Evolutionary conservation across 805 yeast species (phyloP).

Genomic region (Zygosaccharomyces pseudorouxii): DNA sequence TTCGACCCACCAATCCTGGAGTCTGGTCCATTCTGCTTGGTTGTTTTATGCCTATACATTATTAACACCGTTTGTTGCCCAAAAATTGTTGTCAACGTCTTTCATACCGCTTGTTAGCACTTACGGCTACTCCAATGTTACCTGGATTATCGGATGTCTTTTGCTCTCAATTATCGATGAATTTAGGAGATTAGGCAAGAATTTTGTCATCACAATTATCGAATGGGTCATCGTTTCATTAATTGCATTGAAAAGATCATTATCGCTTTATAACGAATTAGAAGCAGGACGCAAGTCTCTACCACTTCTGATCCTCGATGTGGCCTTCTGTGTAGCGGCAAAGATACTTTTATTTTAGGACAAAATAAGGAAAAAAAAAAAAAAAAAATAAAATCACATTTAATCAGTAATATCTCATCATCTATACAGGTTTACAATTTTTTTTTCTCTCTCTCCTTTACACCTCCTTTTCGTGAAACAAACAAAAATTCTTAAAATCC

Average conservation of each 20-base stretch:
- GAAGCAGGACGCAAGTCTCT: constrained; percentile 1
- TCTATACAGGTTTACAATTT: background rate
- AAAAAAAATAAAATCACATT: constrained; percentile 3
- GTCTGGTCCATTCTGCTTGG: constrained; percentile 63
- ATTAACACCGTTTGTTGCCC: constrained; percentile 48
- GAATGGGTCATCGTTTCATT: constrained; percentile 13
- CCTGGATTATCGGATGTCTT: constrained; percentile 70
- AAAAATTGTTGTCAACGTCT: constrained; percentile 28
- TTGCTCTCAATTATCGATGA: constrained; percentile 8
- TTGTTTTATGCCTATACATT: constrained; percentile 75
- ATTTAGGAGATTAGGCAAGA: background rate
- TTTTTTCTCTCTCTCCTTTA: background rate
- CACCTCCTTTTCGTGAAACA: background rate
- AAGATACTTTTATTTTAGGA: constrained; percentile 19
- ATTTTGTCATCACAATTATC: constrained; percentile 1
- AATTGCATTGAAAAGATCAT: constrained; percentile 12
- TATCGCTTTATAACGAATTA: constrained; percentile 6
- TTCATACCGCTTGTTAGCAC: constrained; percentile 62
- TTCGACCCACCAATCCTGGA: constrained; percentile 51
- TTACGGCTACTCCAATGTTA: constrained; percentile 78
- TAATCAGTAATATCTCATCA: background rate
- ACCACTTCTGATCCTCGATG: constrained; percentile 15
- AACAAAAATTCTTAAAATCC: constrained; percentile 13
- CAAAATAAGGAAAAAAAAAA: background rate
- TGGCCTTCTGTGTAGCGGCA: constrained; percentile 19